A percentile compares a stretch with the other conserved stretches of the same genome.
Evolutionary conservation across 768 basidiomycete genomes (phyloP).

Genomic region (Russula lepida): DNA sequence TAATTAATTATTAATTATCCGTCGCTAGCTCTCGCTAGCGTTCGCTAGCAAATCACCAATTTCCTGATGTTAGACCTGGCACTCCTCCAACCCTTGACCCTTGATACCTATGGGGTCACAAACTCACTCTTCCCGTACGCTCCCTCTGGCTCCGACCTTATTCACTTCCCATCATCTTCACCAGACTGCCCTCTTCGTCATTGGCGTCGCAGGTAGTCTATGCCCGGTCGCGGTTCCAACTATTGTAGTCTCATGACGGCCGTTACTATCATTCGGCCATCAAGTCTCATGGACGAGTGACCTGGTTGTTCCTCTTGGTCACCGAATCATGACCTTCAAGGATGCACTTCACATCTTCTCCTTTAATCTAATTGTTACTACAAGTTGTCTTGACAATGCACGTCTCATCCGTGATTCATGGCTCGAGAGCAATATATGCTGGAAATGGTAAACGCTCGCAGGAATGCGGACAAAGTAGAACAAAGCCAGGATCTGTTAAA

Average conservation of each 20-base stretch:
- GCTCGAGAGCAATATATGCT: conserved; percentile 22
- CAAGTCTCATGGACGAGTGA: conserved; percentile 42
- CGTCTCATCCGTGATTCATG: background rate
- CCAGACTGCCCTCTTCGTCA: conserved; percentile 48
- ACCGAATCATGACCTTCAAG: conserved; percentile 42
- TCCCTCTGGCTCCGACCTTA: background rate
- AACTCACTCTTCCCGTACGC: conserved; percentile 50
- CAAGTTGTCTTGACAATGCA: conserved; percentile 25
- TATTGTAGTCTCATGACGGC: background rate
- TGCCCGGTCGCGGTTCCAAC: background rate
- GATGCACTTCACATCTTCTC: conserved; percentile 40
- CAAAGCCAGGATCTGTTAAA: conserved; percentile 25
- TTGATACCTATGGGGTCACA: too few species aligned
- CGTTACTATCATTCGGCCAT: conserved; percentile 37
- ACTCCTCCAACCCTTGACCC: too few species aligned
- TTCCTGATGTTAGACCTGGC: too few species aligned
- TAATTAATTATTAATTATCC: too few species aligned
- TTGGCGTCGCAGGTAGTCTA: conserved; percentile 40
- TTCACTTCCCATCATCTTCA: background rate
- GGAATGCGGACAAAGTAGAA: conserved; percentile 17
- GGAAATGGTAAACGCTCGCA: conserved; percentile 24
- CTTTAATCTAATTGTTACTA: conserved; percentile 29
- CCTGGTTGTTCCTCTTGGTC: conserved; percentile 33
- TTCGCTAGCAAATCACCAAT: too few species aligned
- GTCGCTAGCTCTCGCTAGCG: too few species aligned